phyloP scores from a whole-genome alignment of 352 stramenopile species.

The Phytophthora capsici region DNA sequence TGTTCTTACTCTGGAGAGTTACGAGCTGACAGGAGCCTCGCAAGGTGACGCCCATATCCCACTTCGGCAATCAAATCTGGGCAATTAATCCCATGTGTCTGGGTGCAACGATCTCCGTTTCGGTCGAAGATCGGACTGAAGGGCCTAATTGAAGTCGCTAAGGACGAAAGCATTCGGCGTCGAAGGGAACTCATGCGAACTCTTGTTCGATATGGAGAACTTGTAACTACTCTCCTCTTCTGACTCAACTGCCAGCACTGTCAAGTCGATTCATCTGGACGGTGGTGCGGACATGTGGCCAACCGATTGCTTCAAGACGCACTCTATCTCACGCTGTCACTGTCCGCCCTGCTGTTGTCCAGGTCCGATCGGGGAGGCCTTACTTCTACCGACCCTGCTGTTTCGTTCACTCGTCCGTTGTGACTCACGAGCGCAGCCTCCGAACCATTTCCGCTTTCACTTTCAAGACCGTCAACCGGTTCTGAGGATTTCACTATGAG shows the following conservation, averaged over 20 bases:
- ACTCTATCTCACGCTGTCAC: constrained; percentile 29
- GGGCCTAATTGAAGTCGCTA: constrained; percentile 6
- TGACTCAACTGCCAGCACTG: constrained; percentile 2
- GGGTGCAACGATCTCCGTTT: constrained; percentile 27
- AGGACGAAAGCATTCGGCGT: background rate
- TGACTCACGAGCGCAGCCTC: constrained; percentile 22
- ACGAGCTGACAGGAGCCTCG: constrained; percentile 1
- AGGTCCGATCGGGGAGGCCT: constrained; percentile 11
- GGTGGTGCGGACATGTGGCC: constrained; percentile 23
- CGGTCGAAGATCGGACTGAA: constrained; percentile 19
- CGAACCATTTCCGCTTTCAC: constrained; percentile 28
- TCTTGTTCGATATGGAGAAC: constrained; percentile 2
- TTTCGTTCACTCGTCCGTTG: constrained; percentile 26
- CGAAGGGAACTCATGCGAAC: background rate
- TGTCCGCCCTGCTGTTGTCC: constrained; percentile 29
- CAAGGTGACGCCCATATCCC: constrained; percentile 8
- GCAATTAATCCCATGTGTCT: constrained; percentile 37
- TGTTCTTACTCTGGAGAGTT: constrained; percentile 7
- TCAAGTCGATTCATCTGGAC: constrained; percentile 17
- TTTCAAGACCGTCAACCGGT: constrained; percentile 4
- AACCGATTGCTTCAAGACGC: constrained; percentile 31
- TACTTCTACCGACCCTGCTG: constrained; percentile 38
- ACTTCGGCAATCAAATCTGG: constrained; percentile 30
- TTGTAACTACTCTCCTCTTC: background rate
- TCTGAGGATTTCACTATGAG: background rate